Base-by-base conservation (phyloP, 2,329 filamentous ascomycete species). In the Cercospora sp. region DNA sequence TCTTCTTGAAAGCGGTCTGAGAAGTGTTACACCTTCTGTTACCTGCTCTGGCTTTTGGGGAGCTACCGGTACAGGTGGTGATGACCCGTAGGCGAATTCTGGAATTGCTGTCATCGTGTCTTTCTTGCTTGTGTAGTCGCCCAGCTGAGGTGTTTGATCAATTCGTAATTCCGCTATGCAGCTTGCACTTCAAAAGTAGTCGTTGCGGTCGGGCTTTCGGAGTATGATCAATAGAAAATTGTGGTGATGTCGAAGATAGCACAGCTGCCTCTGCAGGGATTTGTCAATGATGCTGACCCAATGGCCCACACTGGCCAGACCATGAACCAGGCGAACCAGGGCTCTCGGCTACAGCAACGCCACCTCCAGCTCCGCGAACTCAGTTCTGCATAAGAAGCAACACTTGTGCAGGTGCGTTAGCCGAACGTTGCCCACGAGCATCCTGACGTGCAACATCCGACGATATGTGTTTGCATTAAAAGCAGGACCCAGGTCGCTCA, bases 61-160 rank as follows among this genome's bases (percentile, higher is more conserved):
- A 7, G 60, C 26, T 5, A 73, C 68, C 16, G 70, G 72, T 33
- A 65, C 60, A 10, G 72, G 72, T 28, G 70, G 72, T 23, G 60
- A 67, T 1, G 67, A 70, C 36, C 71, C 71, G 62, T 72, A 72
- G 16, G 68, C 69, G 42, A 72, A 72, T 65, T 71, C 66, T 23
- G 71, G 71, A 60, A 71, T 70, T 26, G 62, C 30, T n/a, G 31
- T 59, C 62, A 64, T 64, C 8, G 20, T 55, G 42, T 23, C 23
- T 58, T 28, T 30, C 5, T 57, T 48, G 26, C 42, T 45, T 59
- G 31, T 33, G 9, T 28, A 33, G 55, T 23, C 16, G 23, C 16
- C 20, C 26, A n/a, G 53, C 5, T 9, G 9, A 23, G 18, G 12
- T 59, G 3, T 59, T 20, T 12, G 20, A 9, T 20, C 39, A 13